Evolutionary conservation across 768 basidiomycete genomes (phyloP).

Genomic region (Agrocybe praecox): DNA sequence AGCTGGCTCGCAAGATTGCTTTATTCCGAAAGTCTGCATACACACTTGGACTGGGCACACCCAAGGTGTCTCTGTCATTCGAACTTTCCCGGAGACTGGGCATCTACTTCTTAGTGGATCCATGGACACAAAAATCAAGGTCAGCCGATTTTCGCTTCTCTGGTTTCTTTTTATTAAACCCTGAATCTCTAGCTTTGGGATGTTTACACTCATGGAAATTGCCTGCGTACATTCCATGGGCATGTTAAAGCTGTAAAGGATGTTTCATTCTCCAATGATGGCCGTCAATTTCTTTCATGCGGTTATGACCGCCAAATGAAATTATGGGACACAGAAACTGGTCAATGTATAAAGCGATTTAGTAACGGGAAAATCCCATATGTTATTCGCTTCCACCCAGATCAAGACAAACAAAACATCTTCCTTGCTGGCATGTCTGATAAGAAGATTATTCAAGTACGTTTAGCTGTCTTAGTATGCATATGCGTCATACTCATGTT

Average conservation of each 20-base stretch:
- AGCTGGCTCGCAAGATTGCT: constrained; percentile 84
- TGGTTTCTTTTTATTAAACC: constrained; percentile 8
- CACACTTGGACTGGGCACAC: constrained; percentile 99
- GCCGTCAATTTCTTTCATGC: constrained; percentile 86
- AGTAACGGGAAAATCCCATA: constrained; percentile 98
- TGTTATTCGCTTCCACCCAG: constrained; percentile 94
- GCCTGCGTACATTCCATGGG: constrained; percentile 95
- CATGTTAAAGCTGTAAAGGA: constrained; percentile 98
- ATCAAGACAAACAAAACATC: constrained; percentile 92
- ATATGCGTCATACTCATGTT: neutral
- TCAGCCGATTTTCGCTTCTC: constrained; percentile 24
- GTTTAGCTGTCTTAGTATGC: constrained; percentile 12
- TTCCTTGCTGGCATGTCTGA: constrained; percentile 99
- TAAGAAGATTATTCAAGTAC: constrained; percentile 97
- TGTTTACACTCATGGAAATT: constrained; percentile 95
- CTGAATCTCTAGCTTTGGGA: constrained; percentile 84
- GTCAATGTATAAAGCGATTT: constrained; percentile 95
- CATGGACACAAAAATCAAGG: constrained; percentile 99
- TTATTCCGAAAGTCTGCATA: constrained; percentile 93
- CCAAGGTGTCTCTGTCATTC: constrained; percentile 91
- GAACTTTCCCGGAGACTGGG: constrained; percentile 89
- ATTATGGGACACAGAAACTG: constrained; percentile 99
- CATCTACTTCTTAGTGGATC: constrained; percentile 93
- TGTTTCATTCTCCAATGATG: constrained; percentile 93
- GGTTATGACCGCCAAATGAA: constrained; percentile 98